phyloP scores from a whole-genome alignment of 2,329 filamentous ascomycete species.

The Nemania sp. region DNA sequence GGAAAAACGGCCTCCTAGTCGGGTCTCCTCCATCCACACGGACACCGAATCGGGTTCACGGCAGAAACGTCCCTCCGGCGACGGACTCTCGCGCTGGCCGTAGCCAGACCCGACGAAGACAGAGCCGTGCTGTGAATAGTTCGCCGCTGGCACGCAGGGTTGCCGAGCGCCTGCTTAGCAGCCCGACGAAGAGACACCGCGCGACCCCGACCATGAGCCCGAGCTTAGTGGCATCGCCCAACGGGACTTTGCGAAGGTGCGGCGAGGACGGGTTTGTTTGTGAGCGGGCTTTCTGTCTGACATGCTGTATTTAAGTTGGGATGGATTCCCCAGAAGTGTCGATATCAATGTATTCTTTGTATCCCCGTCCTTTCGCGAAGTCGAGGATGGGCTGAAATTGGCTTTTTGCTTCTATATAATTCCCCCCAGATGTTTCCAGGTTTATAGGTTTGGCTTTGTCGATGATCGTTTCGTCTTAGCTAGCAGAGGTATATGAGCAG shows the following conservation, averaged over 20 bases:
- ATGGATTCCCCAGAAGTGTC: not conserved
- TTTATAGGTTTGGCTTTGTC: not conserved
- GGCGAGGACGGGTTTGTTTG: constrained; percentile 68
- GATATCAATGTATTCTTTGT: not conserved
- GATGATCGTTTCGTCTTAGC: not conserved
- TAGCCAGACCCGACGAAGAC: constrained; percentile 18
- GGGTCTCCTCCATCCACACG: constrained; percentile 14
- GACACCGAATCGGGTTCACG: constrained; percentile 18
- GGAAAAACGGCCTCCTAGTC: constrained; percentile 27
- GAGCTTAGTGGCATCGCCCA: constrained; percentile 27
- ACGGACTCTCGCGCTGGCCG: constrained; percentile 42
- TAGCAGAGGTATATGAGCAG: not conserved
- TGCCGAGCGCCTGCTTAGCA: constrained; percentile 38
- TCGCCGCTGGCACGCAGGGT: constrained; percentile 48
- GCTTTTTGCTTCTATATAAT: not conserved
- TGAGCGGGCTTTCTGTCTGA: constrained; percentile 70
- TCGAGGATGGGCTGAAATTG: not conserved
- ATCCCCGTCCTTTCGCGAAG: not conserved
- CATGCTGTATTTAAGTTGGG: constrained; percentile 57
- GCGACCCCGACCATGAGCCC: constrained; percentile 38
- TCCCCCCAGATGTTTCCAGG: not conserved
- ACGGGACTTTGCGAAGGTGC: constrained; percentile 52
- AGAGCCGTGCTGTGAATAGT: constrained; percentile 41
- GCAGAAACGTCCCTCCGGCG: constrained; percentile 32
- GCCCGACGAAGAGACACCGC: constrained; percentile 43